Conservation (phyloP, 1,284 basidiomycete genomes). For the Coniferiporia sulphurascens region DNA sequence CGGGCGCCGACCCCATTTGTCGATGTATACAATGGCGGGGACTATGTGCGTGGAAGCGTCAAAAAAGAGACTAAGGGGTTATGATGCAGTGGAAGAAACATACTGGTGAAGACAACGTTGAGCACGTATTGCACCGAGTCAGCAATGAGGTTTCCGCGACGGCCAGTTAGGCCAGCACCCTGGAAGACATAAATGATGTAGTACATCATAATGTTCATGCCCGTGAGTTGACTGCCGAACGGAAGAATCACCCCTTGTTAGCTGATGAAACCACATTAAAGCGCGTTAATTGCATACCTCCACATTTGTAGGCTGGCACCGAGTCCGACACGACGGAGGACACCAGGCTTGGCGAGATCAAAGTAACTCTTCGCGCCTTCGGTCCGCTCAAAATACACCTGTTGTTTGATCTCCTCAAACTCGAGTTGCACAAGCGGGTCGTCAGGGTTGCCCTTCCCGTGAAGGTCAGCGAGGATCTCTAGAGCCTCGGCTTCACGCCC, state of each 20-base stretch:
- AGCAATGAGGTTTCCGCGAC: slow-evolving; percentile 69
- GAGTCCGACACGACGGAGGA: slow-evolving; percentile 53
- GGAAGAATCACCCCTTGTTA: slow-evolving; percentile 55
- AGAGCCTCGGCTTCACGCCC: slow-evolving; percentile 65
- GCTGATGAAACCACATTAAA: slow-evolving; percentile 40
- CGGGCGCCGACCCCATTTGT: slow-evolving; percentile 75
- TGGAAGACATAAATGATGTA: slow-evolving; percentile 57
- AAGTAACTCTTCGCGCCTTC: slow-evolving; percentile 68
- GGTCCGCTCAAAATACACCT: slow-evolving; percentile 66
- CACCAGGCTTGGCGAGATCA: slow-evolving; percentile 59
- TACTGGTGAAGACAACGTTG: slow-evolving; percentile 57
- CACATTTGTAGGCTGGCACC: slow-evolving; percentile 59
- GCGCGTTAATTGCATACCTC: slow-evolving; percentile 41
- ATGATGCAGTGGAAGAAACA: slow-evolving; percentile 1
- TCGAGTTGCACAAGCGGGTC: slow-evolving; percentile 73
- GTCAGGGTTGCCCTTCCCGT: slow-evolving; percentile 62
- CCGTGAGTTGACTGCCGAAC: neutral
- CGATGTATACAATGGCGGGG: slow-evolving; percentile 73
- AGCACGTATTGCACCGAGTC: slow-evolving; percentile 76
- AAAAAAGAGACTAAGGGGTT: no score
- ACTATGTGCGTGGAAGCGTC: slow-evolving; percentile 26
- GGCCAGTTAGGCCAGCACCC: slow-evolving; percentile 68
- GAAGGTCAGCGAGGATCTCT: slow-evolving; percentile 72
- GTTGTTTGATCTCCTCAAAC: slow-evolving; percentile 73
- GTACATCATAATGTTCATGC: neutral